A percentile compares a stretch with the other conserved stretches of the same genome.
These are phyloP conservation scores for Aspergillus quadricinctus DNA, from an alignment of 2,329 filamentous ascomycete genomes.

Conservation along the genomic window DNA sequence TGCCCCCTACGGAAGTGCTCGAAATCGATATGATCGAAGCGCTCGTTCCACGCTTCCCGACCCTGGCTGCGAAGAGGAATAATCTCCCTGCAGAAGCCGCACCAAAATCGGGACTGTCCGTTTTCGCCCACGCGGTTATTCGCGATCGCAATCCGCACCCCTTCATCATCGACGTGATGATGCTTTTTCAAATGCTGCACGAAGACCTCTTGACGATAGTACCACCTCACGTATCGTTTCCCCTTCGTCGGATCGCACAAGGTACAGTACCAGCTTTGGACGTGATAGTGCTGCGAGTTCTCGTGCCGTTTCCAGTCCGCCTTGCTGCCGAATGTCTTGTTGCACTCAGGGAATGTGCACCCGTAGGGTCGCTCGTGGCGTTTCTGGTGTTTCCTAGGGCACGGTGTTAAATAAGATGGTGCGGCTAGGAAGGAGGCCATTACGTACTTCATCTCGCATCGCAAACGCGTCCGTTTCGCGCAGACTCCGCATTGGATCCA, in stretches of 20 bases:
- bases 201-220: slow-evolving; percentile 57
- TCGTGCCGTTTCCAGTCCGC: slow-evolving; percentile 95
- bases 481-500: slow-evolving; percentile 31
- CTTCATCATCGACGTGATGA: slow-evolving; percentile 39
- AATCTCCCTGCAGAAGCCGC: slow-evolving; percentile 68
- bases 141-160: slow-evolving; percentile 37
- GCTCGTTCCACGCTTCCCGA: slow-evolving; percentile 55
- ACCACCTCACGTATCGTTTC: slow-evolving; percentile 54
- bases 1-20: slow-evolving; percentile 41
- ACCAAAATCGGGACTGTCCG: slow-evolving; percentile 71
- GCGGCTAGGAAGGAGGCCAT: background rate
- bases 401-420: background rate
- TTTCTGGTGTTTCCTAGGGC: slow-evolving; percentile 71
- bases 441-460: slow-evolving; percentile 36
- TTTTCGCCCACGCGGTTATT: slow-evolving; percentile 61
- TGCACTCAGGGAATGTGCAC: slow-evolving; percentile 69
- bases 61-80: slow-evolving; percentile 50
- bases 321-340: slow-evolving; percentile 79
- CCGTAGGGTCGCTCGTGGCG: slow-evolving; percentile 76
- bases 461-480: slow-evolving; percentile 27
- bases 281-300: slow-evolving; percentile 68
- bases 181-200: slow-evolving; percentile 55
- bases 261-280: slow-evolving; percentile 69
- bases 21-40: slow-evolving; percentile 71
- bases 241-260: slow-evolving; percentile 28